These are phyloP conservation scores for Aleurites moluccanus DNA, from an alignment of 441 rosid species.

Conservation along the genomic window DNA sequence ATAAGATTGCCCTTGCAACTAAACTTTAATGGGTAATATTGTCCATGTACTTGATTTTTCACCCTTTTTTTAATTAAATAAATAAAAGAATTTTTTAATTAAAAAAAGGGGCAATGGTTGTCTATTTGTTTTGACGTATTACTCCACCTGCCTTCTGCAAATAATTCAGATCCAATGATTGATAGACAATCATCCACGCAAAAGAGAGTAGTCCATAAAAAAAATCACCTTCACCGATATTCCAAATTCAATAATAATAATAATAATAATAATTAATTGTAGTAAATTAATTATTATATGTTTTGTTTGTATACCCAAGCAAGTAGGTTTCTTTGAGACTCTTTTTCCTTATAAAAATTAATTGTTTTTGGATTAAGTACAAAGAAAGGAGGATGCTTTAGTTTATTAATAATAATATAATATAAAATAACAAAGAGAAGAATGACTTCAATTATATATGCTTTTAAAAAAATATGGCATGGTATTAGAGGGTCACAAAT, in stretches of 20 bases:
- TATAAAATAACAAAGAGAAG: conserved; percentile 1
- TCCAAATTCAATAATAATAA: background rate
- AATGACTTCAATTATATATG: background rate
- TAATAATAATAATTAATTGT: background rate
- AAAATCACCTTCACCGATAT: background rate
- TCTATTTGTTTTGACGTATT: conserved; percentile 8
- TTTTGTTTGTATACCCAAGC: no score
- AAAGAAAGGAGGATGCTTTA: conserved; percentile 17
- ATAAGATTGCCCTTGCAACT: background rate
- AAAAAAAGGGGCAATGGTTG: background rate
- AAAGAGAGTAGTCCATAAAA: background rate
- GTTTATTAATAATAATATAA: background rate
- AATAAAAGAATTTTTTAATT: background rate
- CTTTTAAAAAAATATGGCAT: background rate
- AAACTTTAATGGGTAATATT: no score
- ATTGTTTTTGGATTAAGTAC: conserved; percentile 20
- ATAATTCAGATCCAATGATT: conserved; percentile 12
- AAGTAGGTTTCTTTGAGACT: background rate
- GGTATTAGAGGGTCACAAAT: conserved; percentile 18
- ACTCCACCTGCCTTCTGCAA: background rate
- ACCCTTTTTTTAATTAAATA: no score
- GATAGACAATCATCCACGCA: background rate
- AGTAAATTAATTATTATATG: no score
- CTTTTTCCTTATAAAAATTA: background rate
- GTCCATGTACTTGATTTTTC: background rate